Percentiles rank a stretch among this genome's conserved stretches.
Evolutionary conservation across 768 basidiomycete genomes (phyloP).

Genomic region (Serendipita sp.): DNA sequence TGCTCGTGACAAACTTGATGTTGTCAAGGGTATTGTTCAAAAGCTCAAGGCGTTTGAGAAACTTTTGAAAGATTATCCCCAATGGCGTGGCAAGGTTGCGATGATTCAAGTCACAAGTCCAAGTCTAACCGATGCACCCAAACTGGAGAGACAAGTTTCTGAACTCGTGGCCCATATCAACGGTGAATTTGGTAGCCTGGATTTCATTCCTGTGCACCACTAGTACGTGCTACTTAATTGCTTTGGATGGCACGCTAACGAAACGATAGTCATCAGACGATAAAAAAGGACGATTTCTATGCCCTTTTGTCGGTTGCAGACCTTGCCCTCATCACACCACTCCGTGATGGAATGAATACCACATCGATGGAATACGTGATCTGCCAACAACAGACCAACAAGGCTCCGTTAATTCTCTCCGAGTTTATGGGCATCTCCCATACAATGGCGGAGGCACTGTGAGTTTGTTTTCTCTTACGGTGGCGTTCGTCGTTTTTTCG

Average conservation of each 20-base stretch:
- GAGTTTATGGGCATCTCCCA: constrained; percentile 98
- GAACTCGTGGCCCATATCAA: constrained; percentile 92
- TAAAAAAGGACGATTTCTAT: constrained; percentile 97
- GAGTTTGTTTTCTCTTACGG: background rate
- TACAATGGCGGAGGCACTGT: constrained; percentile 71
- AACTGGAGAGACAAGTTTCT: constrained; percentile 82
- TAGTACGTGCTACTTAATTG: constrained; percentile 44
- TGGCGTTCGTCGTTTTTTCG: background rate
- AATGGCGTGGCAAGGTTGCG: constrained; percentile 74
- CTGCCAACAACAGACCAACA: constrained; percentile 71
- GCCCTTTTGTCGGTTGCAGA: constrained; percentile 86
- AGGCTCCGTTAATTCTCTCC: constrained; percentile 75
- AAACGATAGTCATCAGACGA: constrained; percentile 65
- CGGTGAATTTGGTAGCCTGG: constrained; percentile 82
- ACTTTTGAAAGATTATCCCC: constrained; percentile 79
- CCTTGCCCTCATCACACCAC: constrained; percentile 83
- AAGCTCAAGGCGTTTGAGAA: constrained; percentile 97
- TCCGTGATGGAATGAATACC: constrained; percentile 98
- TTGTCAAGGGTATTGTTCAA: constrained; percentile 95
- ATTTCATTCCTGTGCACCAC: constrained; percentile 95
- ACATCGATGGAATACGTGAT: constrained; percentile 97
- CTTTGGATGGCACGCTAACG: background rate
- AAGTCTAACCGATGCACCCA: constrained; percentile 78
- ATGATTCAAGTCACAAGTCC: constrained; percentile 80
- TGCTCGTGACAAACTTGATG: constrained; percentile 91